Evolutionary conservation across 306 rosid species (phyloP), one percentile per base, ranked within the genome.

Genomic region (Senna tora): DNA sequence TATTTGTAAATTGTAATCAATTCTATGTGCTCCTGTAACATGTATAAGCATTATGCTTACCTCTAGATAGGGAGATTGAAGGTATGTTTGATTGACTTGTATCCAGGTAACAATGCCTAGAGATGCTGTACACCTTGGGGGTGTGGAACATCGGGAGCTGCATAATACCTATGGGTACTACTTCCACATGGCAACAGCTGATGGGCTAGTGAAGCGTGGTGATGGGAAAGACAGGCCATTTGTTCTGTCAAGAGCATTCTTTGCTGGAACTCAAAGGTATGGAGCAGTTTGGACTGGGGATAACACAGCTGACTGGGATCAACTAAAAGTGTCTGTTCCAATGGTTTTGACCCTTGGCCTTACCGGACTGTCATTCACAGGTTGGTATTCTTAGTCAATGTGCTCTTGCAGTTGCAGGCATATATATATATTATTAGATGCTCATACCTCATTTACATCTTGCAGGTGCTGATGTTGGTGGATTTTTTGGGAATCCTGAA

Each of bases 271-370:
- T 73, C 99, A 94, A 85, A 86, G 92, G 89, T 9, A 86, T 75
- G 96, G 96, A 58, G 96, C 96, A 42, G 42, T 91, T 76, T 94
- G 99, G 99, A 94, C 99, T 4, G 97, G 99, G 72, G 99, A 94
- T 85, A 94, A 91, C 82, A 8, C 93, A 72, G 99, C 99, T 0
- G 97, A 91, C 12, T 94, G 97, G 99, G 99, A 88, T 65, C 97
- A 89, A 16, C 85, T 94, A 45, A 81, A 96, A 85, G 96, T 87
- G 67, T 94, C 97, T 2, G 86, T 94, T 80, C 99, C 97, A 16
- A 94, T 94, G 96, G 52, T 91, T 84, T 81, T 91, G 90, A 82
- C 96, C 70, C 96, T 91, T 76, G 97, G 97, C 70, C 89, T 94
- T 81, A 76, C 88, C 42, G 99, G 95, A 71, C 72, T 89, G 21